Evolutionary conservation across 352 stramenopile genomes (phyloP).

Genomic region (Achlya hypogyna): DNA sequence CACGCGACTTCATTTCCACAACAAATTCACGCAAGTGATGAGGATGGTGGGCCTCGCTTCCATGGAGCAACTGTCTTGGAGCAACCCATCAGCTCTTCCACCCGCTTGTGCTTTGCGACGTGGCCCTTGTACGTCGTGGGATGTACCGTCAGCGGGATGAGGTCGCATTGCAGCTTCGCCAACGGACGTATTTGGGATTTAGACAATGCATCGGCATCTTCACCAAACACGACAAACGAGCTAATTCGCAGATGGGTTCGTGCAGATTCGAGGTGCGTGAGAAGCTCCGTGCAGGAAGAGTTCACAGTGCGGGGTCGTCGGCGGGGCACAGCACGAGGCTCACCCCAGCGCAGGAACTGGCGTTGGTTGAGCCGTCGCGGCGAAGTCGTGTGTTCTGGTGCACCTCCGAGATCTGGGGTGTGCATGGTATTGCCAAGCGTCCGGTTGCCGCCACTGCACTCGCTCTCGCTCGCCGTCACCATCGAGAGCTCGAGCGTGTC

Average conservation of each 20-base stretch:
- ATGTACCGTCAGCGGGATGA: neutral
- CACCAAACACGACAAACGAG: slow-evolving; percentile 4
- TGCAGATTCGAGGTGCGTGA: neutral
- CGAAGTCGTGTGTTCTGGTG: neutral
- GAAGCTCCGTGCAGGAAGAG: neutral
- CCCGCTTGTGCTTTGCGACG: slow-evolving; percentile 20
- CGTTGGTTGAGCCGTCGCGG: neutral
- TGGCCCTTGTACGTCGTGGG: slow-evolving; percentile 3
- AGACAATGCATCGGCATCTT: neutral
- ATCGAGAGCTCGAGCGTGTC: neutral
- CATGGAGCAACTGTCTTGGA: slow-evolving; percentile 9
- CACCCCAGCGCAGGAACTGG: neutral
- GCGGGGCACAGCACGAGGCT: neutral
- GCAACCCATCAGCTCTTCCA: slow-evolving; percentile 9
- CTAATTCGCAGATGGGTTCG: neutral
- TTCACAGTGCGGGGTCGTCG: neutral
- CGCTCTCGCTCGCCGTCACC: neutral
- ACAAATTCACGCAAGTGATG: too few species aligned
- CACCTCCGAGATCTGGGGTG: neutral
- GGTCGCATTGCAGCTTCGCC: neutral
- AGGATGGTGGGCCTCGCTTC: too few species aligned
- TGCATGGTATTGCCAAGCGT: neutral
- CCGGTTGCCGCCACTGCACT: neutral
- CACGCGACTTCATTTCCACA: too few species aligned
- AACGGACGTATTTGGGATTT: neutral